phyloP scores from a whole-genome alignment of 768 basidiomycete species.

The Rhodosporidiobolus sp. region DNA sequence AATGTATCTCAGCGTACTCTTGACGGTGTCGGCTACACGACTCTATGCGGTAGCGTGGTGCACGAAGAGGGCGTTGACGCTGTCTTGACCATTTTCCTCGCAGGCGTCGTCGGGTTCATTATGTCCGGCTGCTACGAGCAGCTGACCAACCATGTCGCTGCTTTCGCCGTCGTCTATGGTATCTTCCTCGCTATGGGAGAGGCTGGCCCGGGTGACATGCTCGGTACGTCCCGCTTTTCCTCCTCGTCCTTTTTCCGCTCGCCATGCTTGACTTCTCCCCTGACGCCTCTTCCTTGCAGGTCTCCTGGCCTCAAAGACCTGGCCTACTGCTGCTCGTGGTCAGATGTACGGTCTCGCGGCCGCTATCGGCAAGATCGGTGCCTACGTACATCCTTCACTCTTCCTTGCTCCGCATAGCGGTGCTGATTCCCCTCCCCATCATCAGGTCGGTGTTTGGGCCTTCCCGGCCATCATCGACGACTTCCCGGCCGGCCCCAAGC shows the following conservation, averaged over 20 bases:
- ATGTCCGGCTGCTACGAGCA: slow-evolving; percentile 76
- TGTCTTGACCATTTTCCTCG: neutral
- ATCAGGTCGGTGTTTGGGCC: slow-evolving; percentile 48
- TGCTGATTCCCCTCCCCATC: too few species aligned
- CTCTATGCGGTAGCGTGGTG: too few species aligned
- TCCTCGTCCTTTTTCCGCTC: neutral
- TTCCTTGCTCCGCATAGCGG: too few species aligned
- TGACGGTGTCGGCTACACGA: too few species aligned
- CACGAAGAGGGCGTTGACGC: too few species aligned
- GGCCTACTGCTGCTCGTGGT: slow-evolving; percentile 80
- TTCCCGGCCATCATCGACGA: slow-evolving; percentile 45
- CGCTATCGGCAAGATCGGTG: slow-evolving; percentile 58
- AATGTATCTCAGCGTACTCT: too few species aligned
- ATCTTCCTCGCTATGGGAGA: slow-evolving; percentile 88
- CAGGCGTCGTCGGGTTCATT: slow-evolving; percentile 60
- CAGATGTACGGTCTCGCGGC: slow-evolving; percentile 73
- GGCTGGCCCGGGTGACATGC: slow-evolving; percentile 79
- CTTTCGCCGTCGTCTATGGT: slow-evolving; percentile 69
- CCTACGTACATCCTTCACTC: too few species aligned
- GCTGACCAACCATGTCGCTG: slow-evolving; percentile 56
- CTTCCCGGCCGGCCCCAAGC: slow-evolving; percentile 16
- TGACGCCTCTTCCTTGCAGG: neutral
- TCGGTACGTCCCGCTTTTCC: slow-evolving; percentile 53
- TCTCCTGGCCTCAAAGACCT: slow-evolving; percentile 76
- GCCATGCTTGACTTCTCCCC: too few species aligned